These are phyloP conservation scores for Ophiocytium majus DNA, from an alignment of 352 stramenopile species.

Conservation along the genomic window DNA sequence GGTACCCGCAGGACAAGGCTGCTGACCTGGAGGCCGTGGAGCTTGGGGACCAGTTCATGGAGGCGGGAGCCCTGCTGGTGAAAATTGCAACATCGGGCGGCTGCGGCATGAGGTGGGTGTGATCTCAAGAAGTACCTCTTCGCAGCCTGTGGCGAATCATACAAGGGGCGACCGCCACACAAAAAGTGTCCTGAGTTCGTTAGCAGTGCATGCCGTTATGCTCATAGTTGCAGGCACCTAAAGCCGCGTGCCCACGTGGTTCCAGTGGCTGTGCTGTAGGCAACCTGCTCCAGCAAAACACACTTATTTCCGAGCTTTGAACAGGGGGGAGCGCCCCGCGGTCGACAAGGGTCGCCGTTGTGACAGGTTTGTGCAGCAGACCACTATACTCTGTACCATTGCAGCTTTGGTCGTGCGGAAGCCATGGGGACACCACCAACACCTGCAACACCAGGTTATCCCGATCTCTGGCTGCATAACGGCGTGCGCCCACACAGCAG, in stretches of 20 bases:
- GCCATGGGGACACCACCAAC: too few relatives aligned
- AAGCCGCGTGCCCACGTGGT: neutral
- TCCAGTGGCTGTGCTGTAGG: neutral
- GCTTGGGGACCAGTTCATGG: neutral
- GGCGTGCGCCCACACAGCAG: neutral
- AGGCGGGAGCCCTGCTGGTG: neutral
- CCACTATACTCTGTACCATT: too few relatives aligned
- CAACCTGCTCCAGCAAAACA: neutral
- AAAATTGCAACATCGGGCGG: conserved; percentile 5
- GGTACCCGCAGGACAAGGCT: neutral
- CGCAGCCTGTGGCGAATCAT: neutral
- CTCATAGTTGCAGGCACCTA: neutral
- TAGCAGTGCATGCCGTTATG: too few relatives aligned
- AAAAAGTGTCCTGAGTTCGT: too few relatives aligned
- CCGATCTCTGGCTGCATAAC: too few relatives aligned
- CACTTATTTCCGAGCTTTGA: too few relatives aligned
- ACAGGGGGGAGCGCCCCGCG: too few relatives aligned
- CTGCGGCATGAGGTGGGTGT: neutral
- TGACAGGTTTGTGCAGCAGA: too few relatives aligned
- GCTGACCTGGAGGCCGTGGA: neutral
- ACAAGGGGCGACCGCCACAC: too few relatives aligned
- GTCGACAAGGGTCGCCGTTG: too few relatives aligned
- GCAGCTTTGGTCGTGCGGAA: too few relatives aligned
- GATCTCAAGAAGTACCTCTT: neutral
- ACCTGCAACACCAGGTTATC: too few relatives aligned